Evolutionary conservation across 2,329 filamentous ascomycete species (phyloP).

Genomic region (Sclerotinia borealis): DNA sequence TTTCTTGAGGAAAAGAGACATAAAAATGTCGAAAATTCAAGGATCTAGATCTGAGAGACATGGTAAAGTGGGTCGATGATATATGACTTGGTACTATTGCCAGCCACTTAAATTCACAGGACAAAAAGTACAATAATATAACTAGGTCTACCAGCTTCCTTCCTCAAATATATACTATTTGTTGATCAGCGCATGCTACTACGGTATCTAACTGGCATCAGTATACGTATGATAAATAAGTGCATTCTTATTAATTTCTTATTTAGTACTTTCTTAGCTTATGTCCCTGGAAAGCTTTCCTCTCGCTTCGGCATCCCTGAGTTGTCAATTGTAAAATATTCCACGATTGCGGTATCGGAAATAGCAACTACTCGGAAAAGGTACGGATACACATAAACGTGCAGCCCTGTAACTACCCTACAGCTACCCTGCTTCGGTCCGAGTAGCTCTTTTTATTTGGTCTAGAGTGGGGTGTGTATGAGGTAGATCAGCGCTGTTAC

Average conservation of each 20-base stretch:
- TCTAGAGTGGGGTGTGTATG: background rate
- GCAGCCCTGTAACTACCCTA: background rate
- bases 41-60: constrained; percentile 8
- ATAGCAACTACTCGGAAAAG: background rate
- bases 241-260: background rate
- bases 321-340: background rate
- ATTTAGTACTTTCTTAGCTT: background rate
- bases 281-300: background rate
- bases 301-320: constrained; percentile 6
- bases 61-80: background rate
- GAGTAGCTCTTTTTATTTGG: background rate
- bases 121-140: background rate
- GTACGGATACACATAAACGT: background rate
- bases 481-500: background rate
- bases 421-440: background rate
- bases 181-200: background rate
- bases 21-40: constrained; percentile 15
- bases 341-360: background rate
- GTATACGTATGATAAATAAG: background rate
- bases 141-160: constrained; percentile 8
- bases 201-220: background rate
- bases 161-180: constrained; percentile 8
- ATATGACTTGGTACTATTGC: background rate
- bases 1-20: constrained; percentile 45
- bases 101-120: constrained; percentile 3